Evolutionary conservation across 2,329 filamentous ascomycete species (phyloP), one percentile per base, ranked within the genome.

Genomic region (Septoria linicola): DNA sequence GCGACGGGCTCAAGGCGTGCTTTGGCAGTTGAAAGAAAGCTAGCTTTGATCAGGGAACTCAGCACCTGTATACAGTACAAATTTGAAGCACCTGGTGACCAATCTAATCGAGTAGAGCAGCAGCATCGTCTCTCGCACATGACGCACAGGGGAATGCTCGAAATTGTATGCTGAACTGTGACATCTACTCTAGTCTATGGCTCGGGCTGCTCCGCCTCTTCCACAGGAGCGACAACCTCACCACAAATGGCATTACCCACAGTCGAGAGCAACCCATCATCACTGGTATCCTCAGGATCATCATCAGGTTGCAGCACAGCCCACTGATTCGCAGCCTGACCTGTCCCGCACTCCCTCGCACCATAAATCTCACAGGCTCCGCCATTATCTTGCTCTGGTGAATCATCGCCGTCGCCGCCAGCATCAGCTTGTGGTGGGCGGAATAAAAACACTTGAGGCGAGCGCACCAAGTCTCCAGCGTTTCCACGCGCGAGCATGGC

Each of bases 191-290:
- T n/a, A n/a, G n/a, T n/a, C n/a, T n/a, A n/a, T n/a, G n/a, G n/a
- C n/a, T n/a, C n/a, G n/a, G n/a, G n/a, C n/a, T n/a, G n/a, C n/a
- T n/a, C n/a, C n/a, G n/a, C n/a, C n/a, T n/a, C n/a, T n/a, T n/a
- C n/a, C n/a, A n/a, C n/a, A n/a, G n/a, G n/a, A n/a, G n/a, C n/a
- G n/a, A 41, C 37, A 41, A 21, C 37, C 3, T 41, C 10, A 23
- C 37, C 37, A 23, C 37, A 41, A 3, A 23, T n/a, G 17, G 37
- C 37, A 27, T 41, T 41, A 11, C 37, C 37, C 37, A 41, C 37
- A n/a, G 37, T 41, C 3, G 1, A 14, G 17, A 21, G 19, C 4
- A 23, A 23, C 20, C 16, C 34, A 36, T 8, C 21, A 41, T 41
- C 37, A 5, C 8, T 5, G 23, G 23, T 27, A 10, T 10, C 10